Base-by-base conservation (phyloP, 768 basidiomycete genomes). In the Tricholoma saponaceum region DNA sequence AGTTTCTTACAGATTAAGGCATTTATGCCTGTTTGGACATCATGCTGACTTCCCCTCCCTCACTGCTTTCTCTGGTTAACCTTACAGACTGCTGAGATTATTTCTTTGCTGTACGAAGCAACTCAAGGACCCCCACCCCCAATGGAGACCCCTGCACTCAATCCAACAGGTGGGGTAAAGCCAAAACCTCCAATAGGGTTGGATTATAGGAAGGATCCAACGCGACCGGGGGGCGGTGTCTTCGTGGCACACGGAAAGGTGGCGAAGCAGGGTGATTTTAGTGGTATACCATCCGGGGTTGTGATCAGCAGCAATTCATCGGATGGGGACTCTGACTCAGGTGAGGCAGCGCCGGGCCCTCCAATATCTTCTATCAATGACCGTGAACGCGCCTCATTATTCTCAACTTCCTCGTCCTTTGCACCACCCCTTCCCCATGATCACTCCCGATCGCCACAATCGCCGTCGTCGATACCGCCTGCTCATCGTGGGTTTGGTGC, bases 71-170 rank as follows among this genome's bases (percentile, higher is more conserved):
- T 4, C 33, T 35, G 33, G 12, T 35, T 44, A 37, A n/a, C 18
- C 10, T 39, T 64, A 62, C 70, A 95, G 91, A 93, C 92, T 0
- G 85, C 92, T 47, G 95, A 98, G 73, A 95, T 96, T 56, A 96
- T 97, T 63, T 81, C 90, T 5, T 77, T 98, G 23, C 77, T 97
- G 33, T 95, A 92, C 70, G 93, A 95, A 73, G 92, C 95, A 12
- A 96, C 95, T n/a, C 89, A 91, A 69, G 87, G 88, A n/a, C 79
- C 67, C 50, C 76, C 68, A 51, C 65, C 76, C 58, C 76, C 75
- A 8, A 71, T 84, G 54, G 81, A 85, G 63, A 77, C 84, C 0
- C 84, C 87, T 9, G 76, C 82, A 14, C 77, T 93, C 56, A 95
- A 94, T 67, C 93, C 95, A 3, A 86, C 81, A 0, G 89, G 91